phyloP scores from a whole-genome alignment of 305 asterid genomes.

The Rubia tinctorum region DNA sequence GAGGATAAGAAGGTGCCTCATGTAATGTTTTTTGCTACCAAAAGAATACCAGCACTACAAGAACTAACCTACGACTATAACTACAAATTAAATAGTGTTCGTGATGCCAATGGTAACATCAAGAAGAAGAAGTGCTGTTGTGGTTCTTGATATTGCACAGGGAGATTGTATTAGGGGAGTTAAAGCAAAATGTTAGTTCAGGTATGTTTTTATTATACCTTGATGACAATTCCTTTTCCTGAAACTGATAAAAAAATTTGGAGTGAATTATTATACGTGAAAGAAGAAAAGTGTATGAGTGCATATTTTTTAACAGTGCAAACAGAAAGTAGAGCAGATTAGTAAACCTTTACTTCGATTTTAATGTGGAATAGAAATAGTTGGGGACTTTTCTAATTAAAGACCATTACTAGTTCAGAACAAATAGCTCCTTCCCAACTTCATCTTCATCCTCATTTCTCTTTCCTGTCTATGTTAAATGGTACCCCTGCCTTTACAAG shows the following conservation, averaged over 20 bases:
- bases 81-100: slow-evolving; percentile 23
- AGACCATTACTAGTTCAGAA: not conserved
- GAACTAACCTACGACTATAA: slow-evolving; percentile 35
- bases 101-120: slow-evolving; percentile 30
- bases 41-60: slow-evolving; percentile 25
- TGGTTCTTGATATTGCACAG: slow-evolving; percentile 11
- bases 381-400: not conserved
- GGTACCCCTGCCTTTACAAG: too few relatives aligned
- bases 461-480: too few relatives aligned
- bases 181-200: too few relatives aligned
- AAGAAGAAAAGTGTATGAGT: too few relatives aligned
- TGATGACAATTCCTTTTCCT: not conserved
- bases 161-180: slow-evolving; percentile 1
- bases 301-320: too few relatives aligned
- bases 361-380: not conserved
- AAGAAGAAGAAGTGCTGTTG: slow-evolving; percentile 32
- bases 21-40: slow-evolving; percentile 29
- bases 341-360: not conserved
- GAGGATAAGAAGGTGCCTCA: slow-evolving; percentile 30
- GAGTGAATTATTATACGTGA: not conserved
- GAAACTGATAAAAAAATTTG: not conserved
- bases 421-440: not conserved
- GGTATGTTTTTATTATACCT: not conserved
- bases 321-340: too few relatives aligned
- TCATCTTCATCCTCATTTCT: too few relatives aligned